Base-by-base conservation (phyloP, 2,329 filamentous ascomycete genomes). In the Volutella citrinella region DNA sequence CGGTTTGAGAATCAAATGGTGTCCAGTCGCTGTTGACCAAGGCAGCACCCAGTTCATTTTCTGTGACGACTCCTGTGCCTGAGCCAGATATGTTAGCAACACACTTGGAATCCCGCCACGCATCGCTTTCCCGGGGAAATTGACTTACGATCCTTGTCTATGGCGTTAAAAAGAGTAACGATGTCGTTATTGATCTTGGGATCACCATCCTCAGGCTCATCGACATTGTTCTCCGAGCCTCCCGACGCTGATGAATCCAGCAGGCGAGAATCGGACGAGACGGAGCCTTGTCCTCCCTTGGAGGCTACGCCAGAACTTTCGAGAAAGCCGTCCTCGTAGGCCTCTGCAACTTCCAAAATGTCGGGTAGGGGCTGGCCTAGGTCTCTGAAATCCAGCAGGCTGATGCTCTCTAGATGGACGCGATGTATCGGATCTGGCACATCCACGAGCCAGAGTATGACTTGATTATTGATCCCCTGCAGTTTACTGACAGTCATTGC, bases 11-110 rank as follows among this genome's bases (percentile, higher is more conserved):
- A 63, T 98, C 90, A 61, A 98, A 98, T 5, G 88, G 79, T 3
- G 87, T 87, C 79, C 87, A 96, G 70, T 98, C 93, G 36, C 90
- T 91, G 58, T 98, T 98, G 40, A 97, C 90, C 6, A 98, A 80
- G 14, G 93, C 93, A 2, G 86, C 83, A 9, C 87, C 84, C 25
- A 98, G 81, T 63, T 97, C 91, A 32, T 74, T 74, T 63, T 95
- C 90, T 4, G 85, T 89, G 28, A 98, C 76, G 45, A 89, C 80
- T 13, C 90, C 90, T 31, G 78, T 88, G 36, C 80, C 83, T 78
- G 59, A 7, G n/a, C 16, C n/a, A n/a, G n/a, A n/a, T n/a, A n/a
- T n/a, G n/a, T n/a, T n/a, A n/a, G n/a, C n/a, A n/a, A n/a, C n/a
- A n/a, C n/a, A n/a, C n/a, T n/a, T n/a, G n/a, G n/a, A n/a, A n/a